Conservation (phyloP, 176 grass and related monocot genomes). For the Aegilops umbellulata region DNA sequence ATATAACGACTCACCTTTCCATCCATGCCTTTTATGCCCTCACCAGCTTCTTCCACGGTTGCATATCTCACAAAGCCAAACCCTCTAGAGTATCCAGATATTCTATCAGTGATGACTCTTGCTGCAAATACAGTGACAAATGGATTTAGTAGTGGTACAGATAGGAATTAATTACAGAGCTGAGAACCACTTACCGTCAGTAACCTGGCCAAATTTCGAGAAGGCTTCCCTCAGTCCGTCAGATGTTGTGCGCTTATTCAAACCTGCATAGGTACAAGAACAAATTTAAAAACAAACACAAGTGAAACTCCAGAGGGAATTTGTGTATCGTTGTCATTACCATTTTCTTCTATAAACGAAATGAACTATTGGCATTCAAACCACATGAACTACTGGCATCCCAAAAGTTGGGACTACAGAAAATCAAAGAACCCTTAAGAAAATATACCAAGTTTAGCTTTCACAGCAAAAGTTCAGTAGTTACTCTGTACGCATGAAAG, state of each 20-base stretch:
- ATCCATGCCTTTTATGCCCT: conserved; percentile 83
- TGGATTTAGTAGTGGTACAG: neutral
- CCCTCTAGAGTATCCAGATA: conserved; percentile 82
- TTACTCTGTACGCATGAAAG: neutral
- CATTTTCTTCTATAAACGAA: neutral
- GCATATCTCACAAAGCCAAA: conserved; percentile 91
- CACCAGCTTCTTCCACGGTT: conserved; percentile 59
- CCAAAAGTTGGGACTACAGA: neutral
- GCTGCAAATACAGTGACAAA: conserved; percentile 38
- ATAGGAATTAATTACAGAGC: neutral
- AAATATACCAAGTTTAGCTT: neutral
- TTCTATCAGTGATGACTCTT: conserved; percentile 75
- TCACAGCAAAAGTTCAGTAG: neutral
- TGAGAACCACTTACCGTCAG: conserved; percentile 49
- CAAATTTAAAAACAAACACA: neutral
- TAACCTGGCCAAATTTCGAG: conserved; percentile 66
- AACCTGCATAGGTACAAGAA: conserved; percentile 34
- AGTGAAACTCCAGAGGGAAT: neutral
- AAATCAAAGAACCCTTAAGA: neutral
- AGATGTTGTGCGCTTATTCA: conserved; percentile 74
- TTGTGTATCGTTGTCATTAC: neutral
- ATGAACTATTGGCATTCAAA: neutral
- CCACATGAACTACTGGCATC: neutral
- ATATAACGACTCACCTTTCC: conserved; percentile 58
- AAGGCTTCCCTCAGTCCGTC: conserved; percentile 65